Percentiles rank a stretch among this genome's conserved stretches.
Evolutionary conservation across 169 alveolate genomes (phyloP).

Genomic region (Eimeria falciformis): DNA sequence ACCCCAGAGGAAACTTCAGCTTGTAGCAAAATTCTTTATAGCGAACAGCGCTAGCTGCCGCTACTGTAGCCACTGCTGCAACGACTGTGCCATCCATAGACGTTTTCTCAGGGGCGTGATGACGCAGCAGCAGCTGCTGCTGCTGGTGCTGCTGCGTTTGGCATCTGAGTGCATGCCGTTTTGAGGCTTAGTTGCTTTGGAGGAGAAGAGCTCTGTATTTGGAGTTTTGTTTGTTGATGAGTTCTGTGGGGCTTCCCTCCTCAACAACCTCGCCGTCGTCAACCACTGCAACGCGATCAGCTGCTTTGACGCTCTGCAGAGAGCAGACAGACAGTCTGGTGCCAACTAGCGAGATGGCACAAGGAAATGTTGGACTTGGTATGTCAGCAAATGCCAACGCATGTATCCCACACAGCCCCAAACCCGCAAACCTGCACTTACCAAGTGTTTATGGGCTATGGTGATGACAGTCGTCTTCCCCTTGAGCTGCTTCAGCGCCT

Average conservation of each 20-base stretch:
- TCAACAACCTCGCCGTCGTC: slow-evolving; percentile 7
- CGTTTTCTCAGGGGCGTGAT: no score
- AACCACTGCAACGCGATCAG: slow-evolving; percentile 23
- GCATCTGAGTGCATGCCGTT: no score
- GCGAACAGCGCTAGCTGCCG: not conserved
- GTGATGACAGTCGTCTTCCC: slow-evolving; percentile 21
- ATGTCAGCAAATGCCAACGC: no score
- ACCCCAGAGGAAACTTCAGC: no score
- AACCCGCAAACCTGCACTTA: slow-evolving; percentile 33
- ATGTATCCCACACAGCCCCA: slow-evolving; percentile 10
- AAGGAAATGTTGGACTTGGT: no score
- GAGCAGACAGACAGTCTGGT: not conserved
- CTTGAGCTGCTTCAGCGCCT: slow-evolving; percentile 49
- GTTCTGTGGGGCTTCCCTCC: not conserved
- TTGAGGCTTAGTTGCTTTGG: no score
- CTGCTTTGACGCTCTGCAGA: slow-evolving; percentile 24
- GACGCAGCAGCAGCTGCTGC: slow-evolving; percentile 15
- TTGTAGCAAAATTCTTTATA: no score
- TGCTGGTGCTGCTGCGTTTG: no score
- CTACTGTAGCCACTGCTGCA: not conserved
- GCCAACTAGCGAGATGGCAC: no score
- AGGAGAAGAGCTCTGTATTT: not conserved
- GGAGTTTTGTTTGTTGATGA: not conserved
- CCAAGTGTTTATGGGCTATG: slow-evolving; percentile 63
- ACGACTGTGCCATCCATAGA: no score